A percentile compares a stretch with the other conserved stretches of the same genome.
These are phyloP conservation scores for Albugo laibachii DNA, from an alignment of 352 stramenopile species.

Conservation along the genomic window DNA sequence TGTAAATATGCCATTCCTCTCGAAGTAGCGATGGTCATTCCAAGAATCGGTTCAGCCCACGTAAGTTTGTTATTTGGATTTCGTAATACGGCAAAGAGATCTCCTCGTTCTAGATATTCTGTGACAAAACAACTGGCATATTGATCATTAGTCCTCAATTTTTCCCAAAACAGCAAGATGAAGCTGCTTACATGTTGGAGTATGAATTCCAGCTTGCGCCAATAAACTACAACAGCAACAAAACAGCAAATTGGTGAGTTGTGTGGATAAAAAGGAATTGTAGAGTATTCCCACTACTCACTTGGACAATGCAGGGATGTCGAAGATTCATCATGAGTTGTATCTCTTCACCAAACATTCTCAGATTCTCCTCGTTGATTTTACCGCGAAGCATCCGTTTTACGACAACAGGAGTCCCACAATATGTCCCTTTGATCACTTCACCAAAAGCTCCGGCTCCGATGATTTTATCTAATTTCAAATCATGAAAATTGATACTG, in stretches of 20 bases:
- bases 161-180: slow-evolving; percentile 1
- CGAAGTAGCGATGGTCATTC: slow-evolving; percentile 81
- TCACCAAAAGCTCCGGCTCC: slow-evolving; percentile 67
- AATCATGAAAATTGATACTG: slow-evolving; percentile 77
- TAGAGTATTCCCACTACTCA: no score
- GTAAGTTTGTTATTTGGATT: slow-evolving; percentile 64
- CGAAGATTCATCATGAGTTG: slow-evolving; percentile 82
- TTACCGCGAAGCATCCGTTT: slow-evolving; percentile 81
- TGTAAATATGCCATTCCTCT: slow-evolving; percentile 96
- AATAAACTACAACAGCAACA: slow-evolving; percentile 37
- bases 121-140: slow-evolving; percentile 65
- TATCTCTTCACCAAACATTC: slow-evolving; percentile 80
- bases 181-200: slow-evolving; percentile 71
- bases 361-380: slow-evolving; percentile 74
- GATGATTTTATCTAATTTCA: slow-evolving; percentile 80
- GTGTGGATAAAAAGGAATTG: not conserved
- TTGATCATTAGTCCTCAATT: not conserved
- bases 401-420: slow-evolving; percentile 69
- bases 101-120: slow-evolving; percentile 68
- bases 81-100: slow-evolving; percentile 61
- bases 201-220: slow-evolving; percentile 82
- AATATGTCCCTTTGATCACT: slow-evolving; percentile 80
- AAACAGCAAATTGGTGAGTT: no score
- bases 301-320: slow-evolving; percentile 74
- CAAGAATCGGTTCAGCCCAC: slow-evolving; percentile 70